Percentiles rank a stretch among this genome's conserved stretches.
Conservation (phyloP, 2,329 filamentous ascomycete species). For the Fusarium sp. region DNA sequence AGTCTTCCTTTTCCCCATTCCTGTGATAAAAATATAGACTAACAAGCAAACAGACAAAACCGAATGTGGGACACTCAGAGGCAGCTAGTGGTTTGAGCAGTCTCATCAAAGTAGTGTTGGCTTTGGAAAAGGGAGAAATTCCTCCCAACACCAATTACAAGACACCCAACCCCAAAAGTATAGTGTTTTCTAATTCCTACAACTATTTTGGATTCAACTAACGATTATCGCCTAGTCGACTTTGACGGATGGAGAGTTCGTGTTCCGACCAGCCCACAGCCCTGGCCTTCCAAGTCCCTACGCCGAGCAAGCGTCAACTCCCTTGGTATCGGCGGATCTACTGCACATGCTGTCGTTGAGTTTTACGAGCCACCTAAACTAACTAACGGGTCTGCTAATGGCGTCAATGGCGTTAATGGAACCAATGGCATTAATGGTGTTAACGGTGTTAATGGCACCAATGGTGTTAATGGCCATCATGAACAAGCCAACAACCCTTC, state of each 20-base stretch:
- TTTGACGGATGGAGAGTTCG: constrained; percentile 46
- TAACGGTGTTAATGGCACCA: not conserved
- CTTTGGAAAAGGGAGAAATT: constrained; percentile 48
- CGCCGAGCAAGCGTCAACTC: constrained; percentile 51
- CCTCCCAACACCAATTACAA: constrained; percentile 47
- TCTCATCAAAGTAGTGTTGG: constrained; percentile 48
- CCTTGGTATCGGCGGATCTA: constrained; percentile 63
- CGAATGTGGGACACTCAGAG: constrained; percentile 49
- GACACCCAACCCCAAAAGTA: constrained; percentile 48
- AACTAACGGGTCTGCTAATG: constrained; percentile 5
- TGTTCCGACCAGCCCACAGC: constrained; percentile 38
- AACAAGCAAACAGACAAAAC: constrained; percentile 49
- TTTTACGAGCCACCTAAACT: constrained; percentile 33
- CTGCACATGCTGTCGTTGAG: constrained; percentile 60
- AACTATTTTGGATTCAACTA: not conserved
- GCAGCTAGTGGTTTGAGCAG: constrained; percentile 49
- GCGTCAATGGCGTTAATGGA: not conserved
- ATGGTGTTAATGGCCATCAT: constrained; percentile 20
- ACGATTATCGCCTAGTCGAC: constrained; percentile 27
- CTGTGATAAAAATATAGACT: constrained; percentile 7
- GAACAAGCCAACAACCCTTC: constrained; percentile 4
- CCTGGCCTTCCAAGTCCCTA: constrained; percentile 44
- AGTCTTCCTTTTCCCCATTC: constrained; percentile 49
- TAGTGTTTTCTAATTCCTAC: not conserved
- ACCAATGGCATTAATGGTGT: not conserved